Evolutionary conservation across 805 yeast genomes (phyloP).

Genomic region (Cyberlindnera sargentensis): DNA sequence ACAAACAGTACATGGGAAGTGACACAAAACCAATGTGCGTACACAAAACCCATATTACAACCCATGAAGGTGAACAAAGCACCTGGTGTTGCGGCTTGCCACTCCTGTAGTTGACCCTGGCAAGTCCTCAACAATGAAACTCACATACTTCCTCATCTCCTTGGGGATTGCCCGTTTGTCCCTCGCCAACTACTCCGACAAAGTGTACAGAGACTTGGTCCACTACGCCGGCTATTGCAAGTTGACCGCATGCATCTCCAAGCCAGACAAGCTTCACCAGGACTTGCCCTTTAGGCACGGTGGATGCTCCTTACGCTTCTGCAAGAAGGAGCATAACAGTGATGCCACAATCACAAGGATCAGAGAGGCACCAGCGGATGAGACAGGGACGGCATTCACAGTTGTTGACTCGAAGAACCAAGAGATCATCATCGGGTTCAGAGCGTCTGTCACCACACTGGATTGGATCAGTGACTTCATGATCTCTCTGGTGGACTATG

Average conservation of each 20-base stretch:
- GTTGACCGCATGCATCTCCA: constrained; percentile 18
- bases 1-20: background rate
- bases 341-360: constrained; percentile 11
- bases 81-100: too few relatives aligned
- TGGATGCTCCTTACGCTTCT: constrained; percentile 17
- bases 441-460: constrained; percentile 58
- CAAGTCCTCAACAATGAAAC: too few relatives aligned
- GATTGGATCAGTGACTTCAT: constrained; percentile 66
- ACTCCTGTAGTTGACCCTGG: too few relatives aligned
- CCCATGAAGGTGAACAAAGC: too few relatives aligned
- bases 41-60: too few relatives aligned
- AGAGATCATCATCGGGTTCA: constrained; percentile 47
- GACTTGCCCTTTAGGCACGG: constrained; percentile 9
- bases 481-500: constrained; percentile 16
- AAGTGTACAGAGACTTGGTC: constrained; percentile 12
- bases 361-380: constrained; percentile 11
- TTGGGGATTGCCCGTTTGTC: background rate
- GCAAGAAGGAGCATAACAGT: constrained; percentile 6
- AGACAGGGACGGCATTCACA: constrained; percentile 48
- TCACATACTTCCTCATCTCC: background rate
- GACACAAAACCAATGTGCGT: background rate
- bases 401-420: constrained; percentile 39
- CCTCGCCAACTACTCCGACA: constrained; percentile 1
- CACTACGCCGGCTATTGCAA: constrained; percentile 17
- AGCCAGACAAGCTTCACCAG: constrained; percentile 9